A percentile compares a stretch with the other conserved stretches of the same genome.
Evolutionary conservation across 345 rosid genomes (phyloP).

Genomic region (Rhodamnia argentea): DNA sequence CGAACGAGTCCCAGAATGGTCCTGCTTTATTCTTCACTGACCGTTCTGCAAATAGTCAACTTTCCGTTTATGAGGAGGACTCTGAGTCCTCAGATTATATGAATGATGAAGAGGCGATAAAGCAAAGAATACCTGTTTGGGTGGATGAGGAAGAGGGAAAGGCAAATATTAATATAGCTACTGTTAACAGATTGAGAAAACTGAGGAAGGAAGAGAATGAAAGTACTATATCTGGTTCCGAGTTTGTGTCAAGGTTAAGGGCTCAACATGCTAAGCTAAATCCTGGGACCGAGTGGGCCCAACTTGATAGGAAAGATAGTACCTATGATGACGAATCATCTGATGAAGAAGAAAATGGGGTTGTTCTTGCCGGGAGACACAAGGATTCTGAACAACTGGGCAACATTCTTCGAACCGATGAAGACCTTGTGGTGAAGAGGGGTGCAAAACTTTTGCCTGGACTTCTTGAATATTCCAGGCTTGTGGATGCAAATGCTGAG

Average conservation of each 20-base stretch:
- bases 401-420: slow-evolving; percentile 59
- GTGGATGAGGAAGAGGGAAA: slow-evolving; percentile 85
- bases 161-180: slow-evolving; percentile 40
- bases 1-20: slow-evolving; percentile 14
- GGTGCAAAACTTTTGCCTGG: slow-evolving; percentile 53
- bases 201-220: slow-evolving; percentile 79
- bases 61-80: slow-evolving; percentile 27
- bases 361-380: neutral
- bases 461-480: slow-evolving; percentile 66
- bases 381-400: slow-evolving; percentile 28
- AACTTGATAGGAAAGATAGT: slow-evolving; percentile 17
- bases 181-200: slow-evolving; percentile 74
- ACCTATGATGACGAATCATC: slow-evolving; percentile 32
- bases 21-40: slow-evolving; percentile 54
- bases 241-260: slow-evolving; percentile 69
- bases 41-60: slow-evolving; percentile 23
- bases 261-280: slow-evolving; percentile 81
- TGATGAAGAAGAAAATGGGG: slow-evolving; percentile 31
- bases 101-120: slow-evolving; percentile 26
- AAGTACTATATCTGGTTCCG: slow-evolving; percentile 54
- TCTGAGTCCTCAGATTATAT: slow-evolving; percentile 16
- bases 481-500: slow-evolving; percentile 75
- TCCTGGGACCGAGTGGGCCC: slow-evolving; percentile 91
- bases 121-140: slow-evolving; percentile 61
- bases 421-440: slow-evolving; percentile 70